Conservation (phyloP, 768 basidiomycete genomes). For the Auriculariales sp. region DNA sequence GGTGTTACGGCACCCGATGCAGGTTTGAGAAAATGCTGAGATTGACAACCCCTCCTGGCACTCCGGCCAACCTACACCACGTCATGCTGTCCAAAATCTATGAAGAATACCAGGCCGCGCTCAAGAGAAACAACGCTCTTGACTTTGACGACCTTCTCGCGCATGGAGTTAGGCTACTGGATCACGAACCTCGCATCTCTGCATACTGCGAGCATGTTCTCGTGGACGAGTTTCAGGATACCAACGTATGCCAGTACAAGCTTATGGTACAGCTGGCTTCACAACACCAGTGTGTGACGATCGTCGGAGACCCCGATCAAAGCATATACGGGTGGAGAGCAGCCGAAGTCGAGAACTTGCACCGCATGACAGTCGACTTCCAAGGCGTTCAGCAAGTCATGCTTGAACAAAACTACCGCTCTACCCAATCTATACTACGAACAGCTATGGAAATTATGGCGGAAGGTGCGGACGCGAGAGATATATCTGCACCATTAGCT, state of each 20-base stretch:
- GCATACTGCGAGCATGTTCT: slow-evolving; percentile 54
- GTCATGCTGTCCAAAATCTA: slow-evolving; percentile 37
- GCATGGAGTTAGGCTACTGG: slow-evolving; percentile 55
- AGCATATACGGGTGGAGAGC: slow-evolving; percentile 86
- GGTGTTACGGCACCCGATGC: too few relatives aligned
- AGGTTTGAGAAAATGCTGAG: too few relatives aligned
- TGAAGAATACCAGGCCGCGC: slow-evolving; percentile 45
- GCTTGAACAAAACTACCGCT: slow-evolving; percentile 79
- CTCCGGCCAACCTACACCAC: slow-evolving; percentile 7
- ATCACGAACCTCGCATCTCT: slow-evolving; percentile 29
- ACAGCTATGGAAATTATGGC: slow-evolving; percentile 66
- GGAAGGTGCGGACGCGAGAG: slow-evolving; percentile 42
- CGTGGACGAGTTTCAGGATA: slow-evolving; percentile 76
- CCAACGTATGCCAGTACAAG: slow-evolving; percentile 68
- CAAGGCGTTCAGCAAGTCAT: slow-evolving; percentile 36
- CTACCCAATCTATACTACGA: slow-evolving; percentile 59
- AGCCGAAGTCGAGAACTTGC: slow-evolving; percentile 62
- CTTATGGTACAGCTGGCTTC: slow-evolving; percentile 57
- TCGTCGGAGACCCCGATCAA: slow-evolving; percentile 88
- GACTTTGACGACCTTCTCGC: slow-evolving; percentile 83
- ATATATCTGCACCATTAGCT: neutral
- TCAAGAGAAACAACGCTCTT: slow-evolving; percentile 50
- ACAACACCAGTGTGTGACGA: slow-evolving; percentile 40
- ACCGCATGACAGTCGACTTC: slow-evolving; percentile 41
- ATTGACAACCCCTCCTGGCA: too few relatives aligned